A percentile compares a stretch with the other conserved stretches of the same genome.
Conservation (phyloP, 192 early-diverging fungal genomes). For the Umbelopsis sp. region DNA sequence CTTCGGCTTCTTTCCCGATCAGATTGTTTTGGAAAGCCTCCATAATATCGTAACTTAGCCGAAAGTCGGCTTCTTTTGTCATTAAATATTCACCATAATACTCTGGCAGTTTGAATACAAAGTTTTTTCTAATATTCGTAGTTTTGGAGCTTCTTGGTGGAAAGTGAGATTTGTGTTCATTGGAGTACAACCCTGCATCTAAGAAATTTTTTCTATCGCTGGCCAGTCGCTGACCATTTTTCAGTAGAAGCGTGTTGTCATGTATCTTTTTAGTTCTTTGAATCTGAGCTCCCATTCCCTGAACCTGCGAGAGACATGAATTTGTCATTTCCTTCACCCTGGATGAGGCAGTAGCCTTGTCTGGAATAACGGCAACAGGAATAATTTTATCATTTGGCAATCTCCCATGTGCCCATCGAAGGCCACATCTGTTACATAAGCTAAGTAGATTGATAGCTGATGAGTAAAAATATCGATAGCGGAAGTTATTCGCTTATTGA, state of each 20-base stretch:
- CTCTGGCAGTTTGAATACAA: slow-evolving; percentile 61
- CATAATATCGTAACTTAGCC: slow-evolving; percentile 65
- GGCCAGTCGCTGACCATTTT: neutral
- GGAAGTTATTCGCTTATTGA: too few relatives aligned
- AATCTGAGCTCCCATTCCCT: neutral
- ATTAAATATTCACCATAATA: slow-evolving; percentile 63
- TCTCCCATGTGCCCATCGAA: slow-evolving; percentile 21
- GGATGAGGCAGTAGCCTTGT: neutral
- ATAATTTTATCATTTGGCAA: neutral
- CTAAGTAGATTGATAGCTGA: neutral
- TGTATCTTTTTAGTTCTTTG: neutral
- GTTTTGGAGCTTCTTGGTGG: neutral
- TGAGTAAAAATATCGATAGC: too few relatives aligned
- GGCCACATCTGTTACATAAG: slow-evolving; percentile 28
- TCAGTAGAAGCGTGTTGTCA: too few relatives aligned
- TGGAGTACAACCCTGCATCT: slow-evolving; percentile 52
- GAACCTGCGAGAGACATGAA: neutral
- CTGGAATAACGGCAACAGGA: neutral
- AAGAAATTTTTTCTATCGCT: slow-evolving; percentile 53
- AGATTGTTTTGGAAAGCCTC: slow-evolving; percentile 43
- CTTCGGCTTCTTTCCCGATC: slow-evolving; percentile 18
- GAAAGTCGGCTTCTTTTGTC: slow-evolving; percentile 59
- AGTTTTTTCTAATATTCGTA: slow-evolving; percentile 7
- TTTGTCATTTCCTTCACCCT: neutral
- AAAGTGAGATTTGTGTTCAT: slow-evolving; percentile 28